phyloP scores from a whole-genome alignment of 148 eudicot genomes.

The Camellia granthamiana region DNA sequence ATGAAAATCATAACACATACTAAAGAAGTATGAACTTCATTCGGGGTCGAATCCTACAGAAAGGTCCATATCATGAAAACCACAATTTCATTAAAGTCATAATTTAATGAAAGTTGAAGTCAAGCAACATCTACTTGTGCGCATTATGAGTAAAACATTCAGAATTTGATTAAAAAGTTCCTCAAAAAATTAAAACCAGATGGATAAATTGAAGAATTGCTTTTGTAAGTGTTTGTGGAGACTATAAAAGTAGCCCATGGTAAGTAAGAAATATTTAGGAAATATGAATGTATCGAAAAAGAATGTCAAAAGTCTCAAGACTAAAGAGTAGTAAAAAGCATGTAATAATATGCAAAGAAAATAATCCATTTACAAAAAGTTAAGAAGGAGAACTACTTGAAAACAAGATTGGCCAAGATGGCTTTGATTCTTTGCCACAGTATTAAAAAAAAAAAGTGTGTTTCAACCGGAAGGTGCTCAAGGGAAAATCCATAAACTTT shows the following conservation, averaged over 20 bases:
- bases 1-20: not conserved
- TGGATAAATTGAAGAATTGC: conserved; percentile 4
- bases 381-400: not conserved
- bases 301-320: not conserved
- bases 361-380: not conserved
- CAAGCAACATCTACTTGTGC: too few species aligned
- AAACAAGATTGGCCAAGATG: not conserved
- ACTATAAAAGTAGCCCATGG: not conserved
- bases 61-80: not conserved
- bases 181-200: not conserved
- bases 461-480: not conserved
- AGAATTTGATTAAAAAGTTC: not conserved
- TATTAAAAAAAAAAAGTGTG: not conserved
- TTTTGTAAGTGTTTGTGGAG: not conserved
- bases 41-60: not conserved
- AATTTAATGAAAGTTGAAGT: not conserved
- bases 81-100: not conserved
- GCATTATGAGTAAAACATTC: too few species aligned
- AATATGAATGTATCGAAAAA: not conserved
- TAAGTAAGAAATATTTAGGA: not conserved
- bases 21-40: not conserved
- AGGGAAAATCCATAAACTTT: not conserved
- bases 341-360: not conserved
- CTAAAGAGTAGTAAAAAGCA: not conserved
- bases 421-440: too few species aligned